Base-by-base conservation (phyloP, 371 early-diverging fungal genomes). In the Apophysomyces variabilis region DNA sequence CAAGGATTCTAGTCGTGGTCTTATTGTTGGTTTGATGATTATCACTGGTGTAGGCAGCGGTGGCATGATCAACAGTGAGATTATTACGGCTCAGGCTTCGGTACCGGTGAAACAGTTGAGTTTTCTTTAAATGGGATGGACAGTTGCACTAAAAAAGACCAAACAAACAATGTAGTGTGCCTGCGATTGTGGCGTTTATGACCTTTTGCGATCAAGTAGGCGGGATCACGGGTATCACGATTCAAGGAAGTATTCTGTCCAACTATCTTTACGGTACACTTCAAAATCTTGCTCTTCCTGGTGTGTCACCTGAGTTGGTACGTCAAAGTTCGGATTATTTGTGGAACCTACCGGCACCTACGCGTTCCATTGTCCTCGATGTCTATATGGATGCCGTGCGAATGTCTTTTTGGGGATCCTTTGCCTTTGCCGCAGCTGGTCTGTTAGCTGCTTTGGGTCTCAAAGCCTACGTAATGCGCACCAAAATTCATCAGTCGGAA, bases 41-140 rank as follows among this genome's bases (percentile, higher is more conserved):
- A 64, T 86, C 7, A 79, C 88, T 3, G 92, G 92, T 3, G 61
- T 89, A 7, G 92, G 90, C 12, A 87, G 85, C 26, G 91, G 88
- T 36, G 90, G 91, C 5, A 85, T 90, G 75, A 82, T 89, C 62
- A 80, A 83, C 50, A 73, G 73, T 58, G 73, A 72, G 41, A 79
- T 79, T n/a, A 77, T 79, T 36, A 75, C 80, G 11, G 80, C 80
- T 0, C 80, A 79, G 50, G 80, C 75, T 14, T 79, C 80, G 0
- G 80, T 79, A 26, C 26, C 68, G 16, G 57, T 77, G 37, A 69
- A 79, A 66, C 73, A 75, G 80, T 79, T 50, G 73, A 66, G 72
- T 62, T 3, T 32, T 9, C 59, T 1, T 16, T 14, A 26, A 3
- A 26, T 6, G n/a, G 38, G 43, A 37, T 39, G 13, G 57, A 38